These are phyloP conservation scores for Venturia asperata DNA, from an alignment of 2,329 filamentous ascomycete species.

Conservation along the genomic window DNA sequence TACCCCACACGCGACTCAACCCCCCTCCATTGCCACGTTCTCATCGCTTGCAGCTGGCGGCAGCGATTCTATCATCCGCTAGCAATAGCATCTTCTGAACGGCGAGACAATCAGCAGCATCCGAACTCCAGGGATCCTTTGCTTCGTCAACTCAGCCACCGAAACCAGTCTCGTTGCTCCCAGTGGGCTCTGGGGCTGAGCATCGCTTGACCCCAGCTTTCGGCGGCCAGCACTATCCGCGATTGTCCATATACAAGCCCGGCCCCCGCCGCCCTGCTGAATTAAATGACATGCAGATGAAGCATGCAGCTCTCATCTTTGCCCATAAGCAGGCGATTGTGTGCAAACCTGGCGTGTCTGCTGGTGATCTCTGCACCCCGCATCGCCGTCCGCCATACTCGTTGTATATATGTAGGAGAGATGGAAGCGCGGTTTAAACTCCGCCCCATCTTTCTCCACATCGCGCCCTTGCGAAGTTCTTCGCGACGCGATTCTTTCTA, in stretches of 20 bases:
- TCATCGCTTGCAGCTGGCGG: background rate
- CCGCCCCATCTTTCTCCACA: background rate
- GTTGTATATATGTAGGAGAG: background rate
- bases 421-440: background rate
- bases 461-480: background rate
- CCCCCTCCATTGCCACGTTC: background rate
- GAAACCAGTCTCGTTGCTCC: background rate
- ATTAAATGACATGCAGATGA: background rate
- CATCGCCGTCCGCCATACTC: background rate
- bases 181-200: background rate
- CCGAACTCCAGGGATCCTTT: background rate
- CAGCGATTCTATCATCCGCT: background rate
- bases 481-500: background rate
- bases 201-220: background rate
- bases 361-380: constrained; percentile 1
- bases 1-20: background rate
- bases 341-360: background rate
- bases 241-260: background rate
- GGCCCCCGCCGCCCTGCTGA: background rate
- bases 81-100: background rate
- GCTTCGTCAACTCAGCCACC: background rate
- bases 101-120: background rate
- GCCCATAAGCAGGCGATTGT: background rate
- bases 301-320: background rate
- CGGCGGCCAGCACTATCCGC: background rate